These are phyloP conservation scores for Hypoxylon sp. DNA, from an alignment of 2,329 filamentous ascomycete genomes.

Conservation along the genomic window DNA sequence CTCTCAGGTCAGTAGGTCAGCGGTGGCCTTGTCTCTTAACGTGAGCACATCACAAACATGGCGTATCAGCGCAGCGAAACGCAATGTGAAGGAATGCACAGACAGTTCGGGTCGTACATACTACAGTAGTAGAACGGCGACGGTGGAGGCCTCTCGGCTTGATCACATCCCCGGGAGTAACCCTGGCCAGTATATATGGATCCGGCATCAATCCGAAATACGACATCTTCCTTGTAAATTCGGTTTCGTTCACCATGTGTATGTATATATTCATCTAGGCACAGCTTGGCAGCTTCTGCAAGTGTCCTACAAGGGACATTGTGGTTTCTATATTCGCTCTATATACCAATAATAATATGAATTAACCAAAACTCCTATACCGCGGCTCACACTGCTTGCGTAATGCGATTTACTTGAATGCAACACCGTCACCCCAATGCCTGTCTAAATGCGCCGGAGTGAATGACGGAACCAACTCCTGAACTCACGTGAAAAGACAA, in stretches of 20 bases:
- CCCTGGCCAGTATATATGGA: neutral
- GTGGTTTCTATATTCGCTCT: constrained; percentile 24
- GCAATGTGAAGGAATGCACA: neutral
- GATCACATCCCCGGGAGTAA: neutral
- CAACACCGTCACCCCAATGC: constrained; percentile 29
- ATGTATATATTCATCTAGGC: constrained; percentile 21
- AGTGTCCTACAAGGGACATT: constrained; percentile 11
- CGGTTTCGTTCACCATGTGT: constrained; percentile 11
- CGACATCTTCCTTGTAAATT: constrained; percentile 29
- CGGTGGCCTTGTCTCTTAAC: constrained; percentile 7
- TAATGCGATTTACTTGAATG: constrained; percentile 37
- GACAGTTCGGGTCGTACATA: neutral
- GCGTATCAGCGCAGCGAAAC: constrained; percentile 21
- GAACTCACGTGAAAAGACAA: constrained; percentile 30
- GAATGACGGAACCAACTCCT: constrained; percentile 41
- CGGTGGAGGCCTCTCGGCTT: neutral
- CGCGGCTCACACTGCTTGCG: constrained; percentile 33
- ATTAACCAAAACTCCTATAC: constrained; percentile 36
- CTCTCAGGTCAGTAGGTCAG: constrained; percentile 11
- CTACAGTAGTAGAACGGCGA: neutral
- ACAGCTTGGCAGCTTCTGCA: constrained; percentile 28
- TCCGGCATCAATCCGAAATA: constrained; percentile 1
- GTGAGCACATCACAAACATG: constrained; percentile 1
- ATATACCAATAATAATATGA: constrained; percentile 36
- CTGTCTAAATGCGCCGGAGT: constrained; percentile 41